These are phyloP conservation scores for Daldinia concentrica DNA, from an alignment of 495 filamentous ascomycete genomes.

Conservation along the genomic window DNA sequence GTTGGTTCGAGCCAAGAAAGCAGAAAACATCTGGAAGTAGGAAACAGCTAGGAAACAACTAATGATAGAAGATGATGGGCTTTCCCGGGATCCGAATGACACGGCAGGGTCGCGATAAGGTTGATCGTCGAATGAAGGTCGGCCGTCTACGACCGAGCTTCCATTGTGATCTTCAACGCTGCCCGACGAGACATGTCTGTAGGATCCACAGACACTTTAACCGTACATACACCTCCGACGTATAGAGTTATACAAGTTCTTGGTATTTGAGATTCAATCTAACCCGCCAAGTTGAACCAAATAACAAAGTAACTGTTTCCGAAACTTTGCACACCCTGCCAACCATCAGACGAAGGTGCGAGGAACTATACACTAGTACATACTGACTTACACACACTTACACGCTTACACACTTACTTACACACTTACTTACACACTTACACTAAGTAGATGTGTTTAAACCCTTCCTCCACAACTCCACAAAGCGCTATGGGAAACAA, in stretches of 20 bases:
- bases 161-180: slow-evolving; percentile 43
- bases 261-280: slow-evolving; percentile 7
- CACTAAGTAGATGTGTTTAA: not conserved
- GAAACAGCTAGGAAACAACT: slow-evolving; percentile 32
- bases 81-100: slow-evolving; percentile 29
- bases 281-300: slow-evolving; percentile 15
- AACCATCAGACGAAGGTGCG: slow-evolving; percentile 1
- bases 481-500: slow-evolving; percentile 20
- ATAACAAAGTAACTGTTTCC: not conserved
- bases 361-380: too few relatives aligned
- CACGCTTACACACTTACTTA: too few relatives aligned
- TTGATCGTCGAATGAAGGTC: slow-evolving; percentile 19
- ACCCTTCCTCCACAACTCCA: slow-evolving; percentile 1
- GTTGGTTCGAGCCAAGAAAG: slow-evolving; percentile 39
- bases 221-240: slow-evolving; percentile 14
- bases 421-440: too few relatives aligned
- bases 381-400: not conserved
- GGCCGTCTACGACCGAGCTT: slow-evolving; percentile 27
- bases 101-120: slow-evolving; percentile 36
- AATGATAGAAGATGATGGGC: slow-evolving; percentile 20
- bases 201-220: slow-evolving; percentile 30
- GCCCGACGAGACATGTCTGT: slow-evolving; percentile 30
- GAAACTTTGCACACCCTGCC: not conserved
- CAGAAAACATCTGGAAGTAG: slow-evolving; percentile 33
- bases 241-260: slow-evolving; percentile 11